These are phyloP conservation scores for Monascus purpureus DNA, from an alignment of 495 filamentous ascomycete species.

Conservation along the genomic window DNA sequence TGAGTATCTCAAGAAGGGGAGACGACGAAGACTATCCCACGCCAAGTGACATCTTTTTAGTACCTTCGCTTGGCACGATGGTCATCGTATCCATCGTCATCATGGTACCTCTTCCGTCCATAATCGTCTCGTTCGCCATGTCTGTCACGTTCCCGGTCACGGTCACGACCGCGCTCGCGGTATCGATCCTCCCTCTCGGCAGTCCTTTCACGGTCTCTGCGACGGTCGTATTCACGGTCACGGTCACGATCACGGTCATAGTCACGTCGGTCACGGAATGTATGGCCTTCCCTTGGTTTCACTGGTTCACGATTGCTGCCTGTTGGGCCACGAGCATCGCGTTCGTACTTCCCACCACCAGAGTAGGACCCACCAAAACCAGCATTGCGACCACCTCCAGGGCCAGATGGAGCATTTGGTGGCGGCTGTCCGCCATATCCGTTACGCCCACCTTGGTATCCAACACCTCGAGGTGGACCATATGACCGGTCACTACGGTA, in stretches of 20 bases:
- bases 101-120: constrained; percentile 43
- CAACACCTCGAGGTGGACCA: constrained; percentile 43
- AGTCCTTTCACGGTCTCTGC: constrained; percentile 36
- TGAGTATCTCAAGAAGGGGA: constrained; percentile 9
- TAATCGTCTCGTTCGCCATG: constrained; percentile 48
- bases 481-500: constrained; percentile 49
- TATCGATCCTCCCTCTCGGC: constrained; percentile 32
- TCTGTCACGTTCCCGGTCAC: constrained; percentile 32
- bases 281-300: constrained; percentile 31
- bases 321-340: constrained; percentile 32
- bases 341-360: constrained; percentile 34
- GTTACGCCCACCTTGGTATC: constrained; percentile 45
- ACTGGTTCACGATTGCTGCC: constrained; percentile 43
- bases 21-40: too few relatives aligned
- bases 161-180: constrained; percentile 41
- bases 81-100: constrained; percentile 56
- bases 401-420: constrained; percentile 67
- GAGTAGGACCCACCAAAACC: constrained; percentile 30
- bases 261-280: constrained; percentile 41
- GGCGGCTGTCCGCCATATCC: constrained; percentile 51
- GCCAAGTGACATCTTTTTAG: constrained; percentile 20
- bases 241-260: constrained; percentile 46
- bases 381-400: constrained; percentile 49
- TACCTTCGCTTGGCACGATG: constrained; percentile 68
- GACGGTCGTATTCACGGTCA: constrained; percentile 39